Evolutionary conservation across 148 eudicot species (phyloP), one percentile per base, ranked within the genome.

Genomic region (Fallopia convolvulus): DNA sequence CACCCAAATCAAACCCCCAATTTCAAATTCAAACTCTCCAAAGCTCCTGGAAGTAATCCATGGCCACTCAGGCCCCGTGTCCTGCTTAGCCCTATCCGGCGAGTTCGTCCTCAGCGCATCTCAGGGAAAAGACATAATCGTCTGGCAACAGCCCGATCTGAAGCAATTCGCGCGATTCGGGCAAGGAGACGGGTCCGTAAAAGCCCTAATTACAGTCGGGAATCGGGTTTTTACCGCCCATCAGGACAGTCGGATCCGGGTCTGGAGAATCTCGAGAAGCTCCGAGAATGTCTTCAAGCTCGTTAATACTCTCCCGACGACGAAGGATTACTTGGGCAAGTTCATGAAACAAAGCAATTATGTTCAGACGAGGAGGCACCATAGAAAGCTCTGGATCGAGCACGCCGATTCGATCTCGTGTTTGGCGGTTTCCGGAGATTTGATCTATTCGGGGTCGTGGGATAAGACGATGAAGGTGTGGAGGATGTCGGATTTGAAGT

Each of bases 371-470:
- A 83, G 98, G 48, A 68, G 98, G 70, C 87, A 94, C 75, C 98
- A 92, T 55, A 93, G 87, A 83, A 86, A 83, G 13, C 72, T 94
- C 17, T 94, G 98, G 98, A 92, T 94, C 7, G 92, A 94, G 58
- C 98, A 92, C 42, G 87, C 92, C 0, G 98, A 94, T 76, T 90
- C 89, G 32, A 90, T 94, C 1, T 90, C 98, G 4, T 94, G 98
- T 58, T 82, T 94, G 60, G 89, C 97, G 0, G 90, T 89, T 1
- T 78, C 78, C 0, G 82, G 83, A 4, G 95, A 93, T 55, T 75
- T 92, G 21, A 84, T 94, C 40, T 94, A 94, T 79, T 94, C 98
- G 1, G 98, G 98, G 3, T 94, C 98, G 0, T 94, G 98, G 98
- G 98, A 94, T 73, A 92, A 89, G 82, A 89, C 93, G 1, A 75